Conservation (phyloP, 1,284 basidiomycete genomes). For the Pholiota adiposa region DNA sequence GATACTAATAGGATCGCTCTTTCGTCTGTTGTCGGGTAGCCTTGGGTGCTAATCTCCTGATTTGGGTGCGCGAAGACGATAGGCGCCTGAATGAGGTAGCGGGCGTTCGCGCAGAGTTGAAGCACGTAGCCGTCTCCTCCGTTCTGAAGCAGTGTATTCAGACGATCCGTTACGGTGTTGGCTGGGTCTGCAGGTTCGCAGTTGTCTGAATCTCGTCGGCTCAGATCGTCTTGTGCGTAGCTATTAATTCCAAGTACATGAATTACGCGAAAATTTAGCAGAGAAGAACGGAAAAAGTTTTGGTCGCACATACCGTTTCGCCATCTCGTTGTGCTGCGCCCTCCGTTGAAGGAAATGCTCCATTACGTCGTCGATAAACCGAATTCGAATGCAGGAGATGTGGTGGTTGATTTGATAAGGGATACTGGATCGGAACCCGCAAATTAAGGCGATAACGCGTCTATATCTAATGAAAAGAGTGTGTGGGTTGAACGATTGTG, state of each 20-base stretch:
- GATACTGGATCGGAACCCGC: background rate
- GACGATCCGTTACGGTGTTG: conserved; percentile 67
- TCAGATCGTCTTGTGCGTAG: background rate
- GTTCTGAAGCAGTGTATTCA: conserved; percentile 67
- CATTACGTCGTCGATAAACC: background rate
- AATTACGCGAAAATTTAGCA: background rate
- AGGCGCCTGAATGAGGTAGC: conserved; percentile 67
- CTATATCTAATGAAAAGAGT: background rate
- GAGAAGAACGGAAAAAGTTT: background rate
- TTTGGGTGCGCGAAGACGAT: conserved; percentile 65
- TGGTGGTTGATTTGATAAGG: background rate
- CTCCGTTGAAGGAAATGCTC: conserved; percentile 1
- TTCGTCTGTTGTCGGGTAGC: conserved; percentile 61
- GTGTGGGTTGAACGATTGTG: background rate
- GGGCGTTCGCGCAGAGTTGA: conserved; percentile 62
- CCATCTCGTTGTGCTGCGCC: background rate
- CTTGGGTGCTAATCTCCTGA: conserved; percentile 80
- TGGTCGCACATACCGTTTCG: background rate
- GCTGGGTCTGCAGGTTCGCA: conserved; percentile 60
- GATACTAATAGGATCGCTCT: conserved; percentile 46
- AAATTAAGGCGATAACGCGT: background rate
- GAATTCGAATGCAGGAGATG: too few relatives aligned
- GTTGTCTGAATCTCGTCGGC: conserved; percentile 5
- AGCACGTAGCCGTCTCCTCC: conserved; percentile 70
- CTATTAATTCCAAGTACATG: background rate